Evolutionary conservation across 768 basidiomycete genomes (phyloP), one percentile per base, ranked within the genome.

Genomic region (Lactarius hengduanensis): DNA sequence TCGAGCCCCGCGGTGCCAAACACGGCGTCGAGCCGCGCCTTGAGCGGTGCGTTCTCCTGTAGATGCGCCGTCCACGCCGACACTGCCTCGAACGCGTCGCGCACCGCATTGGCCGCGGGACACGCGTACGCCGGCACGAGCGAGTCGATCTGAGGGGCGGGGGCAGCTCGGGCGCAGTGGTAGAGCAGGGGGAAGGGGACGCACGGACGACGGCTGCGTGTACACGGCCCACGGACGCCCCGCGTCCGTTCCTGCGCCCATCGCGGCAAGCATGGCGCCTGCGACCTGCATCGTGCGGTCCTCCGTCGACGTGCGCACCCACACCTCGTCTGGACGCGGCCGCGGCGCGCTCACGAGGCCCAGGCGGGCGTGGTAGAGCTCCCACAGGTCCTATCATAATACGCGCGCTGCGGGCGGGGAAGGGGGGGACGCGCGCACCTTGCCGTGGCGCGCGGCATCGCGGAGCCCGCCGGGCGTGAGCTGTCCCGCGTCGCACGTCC

Each of bases 231-330:
- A 82, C 4, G 66, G 72, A 58, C 70, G 76, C 10, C 58, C 63
- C 0, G 73, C 69, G n/a, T 41, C 10, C 22, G 22, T 15, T 74
- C 74, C 7, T 60, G 63, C 0, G 77, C 82, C 81, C 80, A 83
- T 81, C 3, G 83, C 82, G 40, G 73, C 77, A 20, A 83, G 72
- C 55, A 84, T 63, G 6, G 77, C 83, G 45, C 81, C 76, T 0
- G 81, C 79, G 26, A 82, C 81, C 64, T 83, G 80, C 64, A 81
- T 78, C 45, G 82, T 83, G 34, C 83, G 75, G n/a, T 76, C 78
- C 62, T 79, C 80, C 20, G 77, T 79, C 9, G 81, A 78, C 2
- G 81, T 79, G 30, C 83, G 78, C 32, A 83, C 63, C 63, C 77
- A 76, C n/a, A 83, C 78, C 28, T 81, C 78, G 15, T 72, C 63